Evolutionary conservation across 2,329 filamentous ascomycete genomes (phyloP).

Genomic region (Claviceps humidiphila): DNA sequence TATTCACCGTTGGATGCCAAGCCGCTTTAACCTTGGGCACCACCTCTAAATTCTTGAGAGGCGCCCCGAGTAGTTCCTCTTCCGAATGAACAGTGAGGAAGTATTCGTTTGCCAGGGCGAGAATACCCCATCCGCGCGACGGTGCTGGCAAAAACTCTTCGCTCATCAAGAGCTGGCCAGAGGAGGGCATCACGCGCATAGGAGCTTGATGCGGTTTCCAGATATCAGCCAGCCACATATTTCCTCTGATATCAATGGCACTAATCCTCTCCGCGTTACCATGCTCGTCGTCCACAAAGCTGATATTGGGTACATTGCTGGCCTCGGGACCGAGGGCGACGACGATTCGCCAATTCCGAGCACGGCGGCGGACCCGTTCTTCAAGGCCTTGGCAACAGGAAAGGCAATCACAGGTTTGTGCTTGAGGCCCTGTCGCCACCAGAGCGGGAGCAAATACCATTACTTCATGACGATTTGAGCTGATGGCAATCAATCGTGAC

Average conservation of each 20-base stretch:
- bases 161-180: slow-evolving; percentile 12
- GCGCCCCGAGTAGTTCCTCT: slow-evolving; percentile 22
- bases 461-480: slow-evolving; percentile 53
- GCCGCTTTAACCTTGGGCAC: slow-evolving; percentile 7
- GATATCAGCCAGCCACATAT: slow-evolving; percentile 37
- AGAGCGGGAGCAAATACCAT: slow-evolving; percentile 39
- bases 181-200: slow-evolving; percentile 13
- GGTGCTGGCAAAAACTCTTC: slow-evolving; percentile 16
- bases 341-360: slow-evolving; percentile 37
- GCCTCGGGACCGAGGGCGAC: slow-evolving; percentile 26
- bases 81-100: slow-evolving; percentile 25
- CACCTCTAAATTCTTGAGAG: slow-evolving; percentile 9
- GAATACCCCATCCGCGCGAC: slow-evolving; percentile 34
- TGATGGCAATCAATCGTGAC: slow-evolving; percentile 76
- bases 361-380: slow-evolving; percentile 25
- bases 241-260: slow-evolving; percentile 37
- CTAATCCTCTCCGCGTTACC: slow-evolving; percentile 37
- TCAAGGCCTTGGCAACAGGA: slow-evolving; percentile 11
- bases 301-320: slow-evolving; percentile 39
- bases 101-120: slow-evolving; percentile 29
- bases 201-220: slow-evolving; percentile 26
- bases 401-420: slow-evolving; percentile 4
- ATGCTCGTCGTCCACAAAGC: slow-evolving; percentile 31
- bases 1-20: slow-evolving; percentile 12
- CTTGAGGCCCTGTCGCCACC: slow-evolving; percentile 2